Evolutionary conservation across 164 flowering plant genomes (phyloP).

Genomic region (Berberis vulgaris): DNA sequence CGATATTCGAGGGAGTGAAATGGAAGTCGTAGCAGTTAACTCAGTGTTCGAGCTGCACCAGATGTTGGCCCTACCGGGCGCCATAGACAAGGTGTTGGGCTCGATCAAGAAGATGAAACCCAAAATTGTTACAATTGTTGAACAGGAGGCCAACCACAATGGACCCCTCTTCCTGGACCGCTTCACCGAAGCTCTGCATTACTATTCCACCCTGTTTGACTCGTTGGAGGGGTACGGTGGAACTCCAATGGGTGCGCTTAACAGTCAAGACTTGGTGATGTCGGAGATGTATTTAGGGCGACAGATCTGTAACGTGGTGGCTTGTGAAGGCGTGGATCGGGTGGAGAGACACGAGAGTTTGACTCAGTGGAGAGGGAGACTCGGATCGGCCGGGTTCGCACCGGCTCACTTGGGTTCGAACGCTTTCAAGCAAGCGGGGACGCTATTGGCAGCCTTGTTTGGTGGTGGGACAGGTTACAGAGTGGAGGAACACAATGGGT

Average conservation of each 20-base stretch:
- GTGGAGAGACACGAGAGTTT: slow-evolving; percentile 69
- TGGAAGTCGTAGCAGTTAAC: slow-evolving; percentile 63
- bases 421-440: slow-evolving; percentile 66
- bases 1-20: slow-evolving; percentile 33
- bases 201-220: slow-evolving; percentile 72
- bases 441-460: slow-evolving; percentile 43
- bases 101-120: slow-evolving; percentile 46
- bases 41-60: slow-evolving; percentile 68
- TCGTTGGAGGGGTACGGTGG: slow-evolving; percentile 51
- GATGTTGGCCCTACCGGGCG: slow-evolving; percentile 51
- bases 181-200: slow-evolving; percentile 59
- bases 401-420: slow-evolving; percentile 70
- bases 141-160: slow-evolving; percentile 76
- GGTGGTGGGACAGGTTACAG: slow-evolving; percentile 66
- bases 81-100: slow-evolving; percentile 42
- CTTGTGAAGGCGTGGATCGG: slow-evolving; percentile 64
- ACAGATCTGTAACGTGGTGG: slow-evolving; percentile 74
- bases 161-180: slow-evolving; percentile 58
- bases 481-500: slow-evolving; percentile 66
- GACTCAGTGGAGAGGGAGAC: slow-evolving; percentile 47
- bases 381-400: slow-evolving; percentile 48
- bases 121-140: slow-evolving; percentile 58
- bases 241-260: slow-evolving; percentile 12
- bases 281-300: slow-evolving; percentile 64
- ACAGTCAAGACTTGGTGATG: slow-evolving; percentile 46